Conservation (phyloP, 768 basidiomycete species). For the Butyriboletus loyo region DNA sequence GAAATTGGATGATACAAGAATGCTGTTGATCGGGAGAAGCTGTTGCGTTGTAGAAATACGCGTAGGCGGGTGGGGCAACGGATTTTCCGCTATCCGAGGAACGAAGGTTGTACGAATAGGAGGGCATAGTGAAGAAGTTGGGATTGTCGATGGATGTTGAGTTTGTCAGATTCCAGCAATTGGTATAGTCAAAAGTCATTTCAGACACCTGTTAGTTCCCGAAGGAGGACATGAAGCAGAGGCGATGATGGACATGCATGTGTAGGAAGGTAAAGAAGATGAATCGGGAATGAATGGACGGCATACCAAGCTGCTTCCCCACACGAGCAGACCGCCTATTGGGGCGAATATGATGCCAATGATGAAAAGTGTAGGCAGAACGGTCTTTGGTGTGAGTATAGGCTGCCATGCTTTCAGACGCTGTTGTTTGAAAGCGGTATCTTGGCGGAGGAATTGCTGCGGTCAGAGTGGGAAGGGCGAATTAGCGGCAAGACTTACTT, state of each 20-base stretch:
- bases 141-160: slow-evolving; percentile 33
- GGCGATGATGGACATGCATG: background rate
- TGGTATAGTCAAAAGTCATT: slow-evolving; percentile 93
- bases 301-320: slow-evolving; percentile 72
- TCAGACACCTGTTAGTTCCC: slow-evolving; percentile 67
- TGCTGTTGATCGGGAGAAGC: slow-evolving; percentile 44
- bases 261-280: slow-evolving; percentile 7
- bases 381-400: slow-evolving; percentile 96
- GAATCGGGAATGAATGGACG: slow-evolving; percentile 23
- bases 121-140: slow-evolving; percentile 53
- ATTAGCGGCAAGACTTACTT: slow-evolving; percentile 47
- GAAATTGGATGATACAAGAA: slow-evolving; percentile 79
- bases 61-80: slow-evolving; percentile 61
- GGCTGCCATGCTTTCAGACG: slow-evolving; percentile 99
- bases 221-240: background rate
- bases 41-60: slow-evolving; percentile 57
- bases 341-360: slow-evolving; percentile 94
- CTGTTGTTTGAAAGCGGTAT: slow-evolving; percentile 99
- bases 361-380: slow-evolving; percentile 93
- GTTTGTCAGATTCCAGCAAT: slow-evolving; percentile 67
- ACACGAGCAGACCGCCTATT: slow-evolving; percentile 91
- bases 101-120: slow-evolving; percentile 62
- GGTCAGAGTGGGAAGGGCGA: slow-evolving; percentile 11
- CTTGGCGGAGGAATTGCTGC: slow-evolving; percentile 37
- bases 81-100: slow-evolving; percentile 52